Evolutionary conservation across 306 rosid species (phyloP), one percentile per base, ranked within the genome.

Genomic region (Parietaria judaica): DNA sequence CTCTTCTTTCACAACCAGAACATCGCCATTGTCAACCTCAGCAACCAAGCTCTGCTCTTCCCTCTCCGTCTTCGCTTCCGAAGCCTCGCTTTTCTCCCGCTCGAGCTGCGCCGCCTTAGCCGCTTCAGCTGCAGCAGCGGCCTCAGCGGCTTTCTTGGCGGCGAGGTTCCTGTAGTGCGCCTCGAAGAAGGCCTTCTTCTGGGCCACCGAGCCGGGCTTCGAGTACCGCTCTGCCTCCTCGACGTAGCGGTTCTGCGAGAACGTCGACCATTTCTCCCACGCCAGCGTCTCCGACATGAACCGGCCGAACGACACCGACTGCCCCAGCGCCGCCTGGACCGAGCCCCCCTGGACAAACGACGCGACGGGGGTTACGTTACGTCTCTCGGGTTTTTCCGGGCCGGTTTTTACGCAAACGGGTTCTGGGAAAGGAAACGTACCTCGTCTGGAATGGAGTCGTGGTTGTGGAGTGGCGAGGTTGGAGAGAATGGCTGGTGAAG

Each of bases 181-280:
- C 80, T 92, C 98, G 78, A 92, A 92, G 85, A 92, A 92, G 51
- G 98, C 98, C 66, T 92, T 92, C 82, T 92, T 92, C 78, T 88
- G 96, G 1, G 98, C 98, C 48, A 92, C 98, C 11, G 98, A 86
- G 14, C 98, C 98, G 0, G 96, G 96, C 8, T 74, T 73, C 8
- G 98, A 73, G 59, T 35, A 79, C 79, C 83, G 79, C 83, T 92
- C 96, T 0, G 98, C 98, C 71, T 92, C 98, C 72, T 92, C 98
- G 0, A 92, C 98, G 3, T 92, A 88, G 45, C 95, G 96, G 68
- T 92, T 92, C 69, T 80, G 79, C 14, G 96, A 82, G 70, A 92
- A 82, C 14, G 76, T 67, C 1, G 98, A 84, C 98, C 98, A 92
- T 73, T 80, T 92, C 49, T 92, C 98, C 96, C 98, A 92, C 44